Percentiles rank a stretch among this genome's conserved stretches.
Conservation (phyloP, 1,139 yeast genomes). For the Pichia sp. region DNA sequence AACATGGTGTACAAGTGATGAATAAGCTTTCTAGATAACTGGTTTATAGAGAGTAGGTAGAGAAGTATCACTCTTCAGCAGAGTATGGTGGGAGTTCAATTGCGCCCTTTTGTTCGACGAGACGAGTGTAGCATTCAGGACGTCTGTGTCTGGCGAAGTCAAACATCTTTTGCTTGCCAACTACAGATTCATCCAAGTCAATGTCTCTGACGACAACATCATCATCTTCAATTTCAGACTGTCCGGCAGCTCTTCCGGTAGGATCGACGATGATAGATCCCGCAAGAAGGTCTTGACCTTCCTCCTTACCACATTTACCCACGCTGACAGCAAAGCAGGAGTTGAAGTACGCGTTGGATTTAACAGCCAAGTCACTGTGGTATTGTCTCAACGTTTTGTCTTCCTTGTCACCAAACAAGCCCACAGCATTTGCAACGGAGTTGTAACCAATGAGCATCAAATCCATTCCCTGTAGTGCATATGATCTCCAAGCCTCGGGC, state of each 20-base stretch:
- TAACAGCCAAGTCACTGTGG: slow-evolving; percentile 30
- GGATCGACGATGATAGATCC: slow-evolving; percentile 32
- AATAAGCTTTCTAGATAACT: too few species aligned
- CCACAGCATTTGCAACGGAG: slow-evolving; percentile 28
- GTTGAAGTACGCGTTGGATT: slow-evolving; percentile 30
- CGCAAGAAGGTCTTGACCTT: slow-evolving; percentile 29
- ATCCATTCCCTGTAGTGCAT: slow-evolving; percentile 19
- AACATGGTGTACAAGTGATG: too few species aligned
- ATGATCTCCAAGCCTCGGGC: slow-evolving; percentile 34
- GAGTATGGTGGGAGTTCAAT: slow-evolving; percentile 8
- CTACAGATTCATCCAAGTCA: slow-evolving; percentile 29
- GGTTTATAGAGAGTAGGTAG: too few species aligned
- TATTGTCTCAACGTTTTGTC: slow-evolving; percentile 26
- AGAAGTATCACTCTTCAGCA: background rate
- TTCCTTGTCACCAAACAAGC: slow-evolving; percentile 23
- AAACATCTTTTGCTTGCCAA: slow-evolving; percentile 31
- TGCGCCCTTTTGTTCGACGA: slow-evolving; percentile 13
- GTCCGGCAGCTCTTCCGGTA: slow-evolving; percentile 27
- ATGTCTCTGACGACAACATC: slow-evolving; percentile 28
- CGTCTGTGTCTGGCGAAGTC: slow-evolving; percentile 31
- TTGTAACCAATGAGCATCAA: slow-evolving; percentile 26
- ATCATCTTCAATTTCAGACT: slow-evolving; percentile 29
- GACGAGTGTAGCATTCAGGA: slow-evolving; percentile 21
- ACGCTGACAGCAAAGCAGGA: slow-evolving; percentile 30
- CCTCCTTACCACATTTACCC: slow-evolving; percentile 31